Evolutionary conservation across 2,329 filamentous ascomycete genomes (phyloP), one percentile per base, ranked within the genome.

Genomic region (Capronia coronata): DNA sequence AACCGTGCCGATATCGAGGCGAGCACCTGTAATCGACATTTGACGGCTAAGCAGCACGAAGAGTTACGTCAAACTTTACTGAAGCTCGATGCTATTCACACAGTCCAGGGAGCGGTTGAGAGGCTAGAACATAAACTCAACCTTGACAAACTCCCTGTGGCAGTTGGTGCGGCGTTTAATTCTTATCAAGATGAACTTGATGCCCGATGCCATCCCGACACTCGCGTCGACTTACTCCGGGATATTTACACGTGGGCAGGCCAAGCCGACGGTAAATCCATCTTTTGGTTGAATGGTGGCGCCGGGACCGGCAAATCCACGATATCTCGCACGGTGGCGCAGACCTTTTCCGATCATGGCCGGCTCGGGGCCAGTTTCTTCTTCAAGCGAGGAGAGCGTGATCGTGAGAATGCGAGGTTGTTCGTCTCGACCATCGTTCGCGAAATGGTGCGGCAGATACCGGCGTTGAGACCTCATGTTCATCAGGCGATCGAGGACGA

Each of bases 221-320:
- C 32, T 6, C 5, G 32, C 5, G 32, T 35, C 32, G 32, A n/a
- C 5, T 6, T 35, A 4, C 32, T 35, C 13, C 13, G n/a, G 5
- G 13, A 35, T 6, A 35, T 67, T 22, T 38, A 16, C 16, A 53
- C 56, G 14, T 67, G 62, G 64, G 52, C 55, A 22, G 40, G 48
- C 23, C 56, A 53, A 11, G 32, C 51, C 19, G 25, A 48, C 18
- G 44, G 48, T 34, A 51, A 61, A 56, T 27, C 55, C 27, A 61
- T 67, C 23, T 67, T 65, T 41, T 71, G 64, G 68, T 58, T 71
- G 5, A 61, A 61, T 18, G 66, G 67, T 7, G 60, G 66, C 59
- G 65, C 65, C 3, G 67, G 67, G 11, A 65, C 61, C 2, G 63
- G 64, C 25, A 67, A 66, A 44, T 65, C 64, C 1, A 68, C 65